A percentile compares a stretch with the other conserved stretches of the same genome.
Conservation (phyloP, 495 filamentous ascomycete species). For the Penicillium angulare region DNA sequence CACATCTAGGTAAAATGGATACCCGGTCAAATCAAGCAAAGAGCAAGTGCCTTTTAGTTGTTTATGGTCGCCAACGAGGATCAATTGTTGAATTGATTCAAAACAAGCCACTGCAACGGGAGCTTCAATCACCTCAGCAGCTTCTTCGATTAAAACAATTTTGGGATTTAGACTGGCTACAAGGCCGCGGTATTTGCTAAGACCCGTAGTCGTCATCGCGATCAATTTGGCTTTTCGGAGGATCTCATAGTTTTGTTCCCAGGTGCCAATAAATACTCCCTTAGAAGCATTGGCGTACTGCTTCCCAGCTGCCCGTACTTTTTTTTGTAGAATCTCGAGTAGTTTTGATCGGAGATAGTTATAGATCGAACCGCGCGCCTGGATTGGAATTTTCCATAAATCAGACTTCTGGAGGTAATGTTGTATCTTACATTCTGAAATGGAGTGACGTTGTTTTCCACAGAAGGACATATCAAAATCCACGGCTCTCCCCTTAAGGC, state of each 20-base stretch:
- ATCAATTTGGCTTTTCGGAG: slow-evolving; percentile 58
- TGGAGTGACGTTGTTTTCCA: slow-evolving; percentile 17
- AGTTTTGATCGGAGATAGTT: slow-evolving; percentile 48
- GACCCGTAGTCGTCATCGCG: slow-evolving; percentile 77
- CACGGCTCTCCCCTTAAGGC: slow-evolving; percentile 48
- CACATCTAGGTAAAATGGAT: slow-evolving; percentile 61
- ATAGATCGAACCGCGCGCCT: slow-evolving; percentile 59
- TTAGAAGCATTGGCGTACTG: slow-evolving; percentile 41
- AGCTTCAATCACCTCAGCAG: slow-evolving; percentile 70
- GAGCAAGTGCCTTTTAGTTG: slow-evolving; percentile 66
- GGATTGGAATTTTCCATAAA: slow-evolving; percentile 55
- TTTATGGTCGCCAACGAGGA: slow-evolving; percentile 74
- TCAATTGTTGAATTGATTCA: slow-evolving; percentile 67
- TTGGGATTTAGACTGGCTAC: slow-evolving; percentile 68
- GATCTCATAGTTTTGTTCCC: slow-evolving; percentile 53
- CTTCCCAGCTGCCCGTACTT: slow-evolving; percentile 41
- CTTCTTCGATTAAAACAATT: slow-evolving; percentile 71
- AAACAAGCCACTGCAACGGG: slow-evolving; percentile 63
- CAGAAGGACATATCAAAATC: slow-evolving; percentile 49
- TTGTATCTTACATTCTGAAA: slow-evolving; percentile 6
- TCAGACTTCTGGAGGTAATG: slow-evolving; percentile 36
- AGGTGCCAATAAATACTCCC: slow-evolving; percentile 49
- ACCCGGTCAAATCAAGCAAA: slow-evolving; percentile 49
- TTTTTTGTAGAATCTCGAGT: slow-evolving; percentile 37
- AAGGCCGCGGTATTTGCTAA: slow-evolving; percentile 82